A percentile compares a stretch with the other conserved stretches of the same genome.
Conservation (phyloP, 1,284 basidiomycete genomes). For the Schizophyllum commune region DNA sequence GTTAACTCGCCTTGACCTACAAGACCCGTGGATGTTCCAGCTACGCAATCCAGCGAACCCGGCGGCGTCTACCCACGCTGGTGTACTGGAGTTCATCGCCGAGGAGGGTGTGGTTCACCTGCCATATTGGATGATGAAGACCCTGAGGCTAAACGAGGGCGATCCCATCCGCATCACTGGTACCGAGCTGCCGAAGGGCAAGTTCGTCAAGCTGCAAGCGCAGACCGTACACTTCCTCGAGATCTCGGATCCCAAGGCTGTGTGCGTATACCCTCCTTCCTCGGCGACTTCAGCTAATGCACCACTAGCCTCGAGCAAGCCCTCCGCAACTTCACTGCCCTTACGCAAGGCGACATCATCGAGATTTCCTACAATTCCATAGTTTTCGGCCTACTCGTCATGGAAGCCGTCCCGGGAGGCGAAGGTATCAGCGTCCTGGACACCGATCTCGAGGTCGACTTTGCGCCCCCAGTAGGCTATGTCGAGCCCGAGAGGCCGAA, state of each 20-base stretch:
- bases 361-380: constrained; percentile 91
- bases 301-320: constrained; percentile 82
- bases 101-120: constrained; percentile 94
- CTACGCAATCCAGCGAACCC: constrained; percentile 85
- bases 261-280: constrained; percentile 42
- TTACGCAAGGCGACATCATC: constrained; percentile 88
- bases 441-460: constrained; percentile 92
- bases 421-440: constrained; percentile 89
- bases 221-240: constrained; percentile 95
- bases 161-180: constrained; percentile 93
- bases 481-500: constrained; percentile 89
- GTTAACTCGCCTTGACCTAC: constrained; percentile 84
- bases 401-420: constrained; percentile 88
- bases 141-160: constrained; percentile 86
- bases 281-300: constrained; percentile 1
- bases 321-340: constrained; percentile 86
- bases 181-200: constrained; percentile 84
- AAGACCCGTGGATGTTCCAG: constrained; percentile 94
- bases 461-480: constrained; percentile 69
- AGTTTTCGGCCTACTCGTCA: constrained; percentile 91
- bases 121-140: constrained; percentile 99
- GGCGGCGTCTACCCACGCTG: constrained; percentile 87
- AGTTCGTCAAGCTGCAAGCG: constrained; percentile 94
- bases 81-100: constrained; percentile 98
- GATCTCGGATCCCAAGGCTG: constrained; percentile 92